These are phyloP conservation scores for Wickerhamomyces mucosus DNA, from an alignment of 805 yeast species.

Conservation along the genomic window DNA sequence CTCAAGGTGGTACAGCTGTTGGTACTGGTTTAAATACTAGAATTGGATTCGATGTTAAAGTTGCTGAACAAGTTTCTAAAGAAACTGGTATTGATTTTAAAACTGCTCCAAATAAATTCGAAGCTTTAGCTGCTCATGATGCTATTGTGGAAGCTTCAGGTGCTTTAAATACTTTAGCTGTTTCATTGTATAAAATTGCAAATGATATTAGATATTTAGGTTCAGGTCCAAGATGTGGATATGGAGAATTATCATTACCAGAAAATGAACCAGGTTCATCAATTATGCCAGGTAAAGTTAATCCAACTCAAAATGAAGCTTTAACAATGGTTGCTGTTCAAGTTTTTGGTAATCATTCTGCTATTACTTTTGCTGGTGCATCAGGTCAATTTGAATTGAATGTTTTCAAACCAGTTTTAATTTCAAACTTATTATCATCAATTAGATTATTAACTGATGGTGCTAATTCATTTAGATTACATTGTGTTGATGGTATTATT, in stretches of 20 bases:
- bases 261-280: constrained; percentile 99
- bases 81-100: constrained; percentile 82
- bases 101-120: constrained; percentile 98
- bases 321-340: constrained; percentile 97
- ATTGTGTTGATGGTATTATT: constrained; percentile 90
- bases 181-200: constrained; percentile 90
- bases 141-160: constrained; percentile 98
- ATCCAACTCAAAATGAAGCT: constrained; percentile 99
- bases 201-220: constrained; percentile 97
- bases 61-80: constrained; percentile 78
- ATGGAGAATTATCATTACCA: constrained; percentile 90
- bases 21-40: constrained; percentile 97
- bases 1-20: constrained; percentile 99
- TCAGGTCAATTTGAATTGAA: constrained; percentile 98
- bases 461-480: constrained; percentile 75
- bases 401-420: constrained; percentile 96
- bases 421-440: constrained; percentile 80
- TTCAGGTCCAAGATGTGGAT: constrained; percentile 99
- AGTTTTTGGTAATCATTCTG: constrained; percentile 93
- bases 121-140: constrained; percentile 98
- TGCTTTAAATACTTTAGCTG: constrained; percentile 91
- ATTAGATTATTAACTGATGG: constrained; percentile 88
- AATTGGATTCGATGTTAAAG: constrained; percentile 77
- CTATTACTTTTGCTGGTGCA: constrained; percentile 96
- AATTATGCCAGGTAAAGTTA: constrained; percentile 99